A percentile compares a stretch with the other conserved stretches of the same genome.
Evolutionary conservation across 2,329 filamentous ascomycete genomes (phyloP).

Genomic region (Bipolaris oryzae): DNA sequence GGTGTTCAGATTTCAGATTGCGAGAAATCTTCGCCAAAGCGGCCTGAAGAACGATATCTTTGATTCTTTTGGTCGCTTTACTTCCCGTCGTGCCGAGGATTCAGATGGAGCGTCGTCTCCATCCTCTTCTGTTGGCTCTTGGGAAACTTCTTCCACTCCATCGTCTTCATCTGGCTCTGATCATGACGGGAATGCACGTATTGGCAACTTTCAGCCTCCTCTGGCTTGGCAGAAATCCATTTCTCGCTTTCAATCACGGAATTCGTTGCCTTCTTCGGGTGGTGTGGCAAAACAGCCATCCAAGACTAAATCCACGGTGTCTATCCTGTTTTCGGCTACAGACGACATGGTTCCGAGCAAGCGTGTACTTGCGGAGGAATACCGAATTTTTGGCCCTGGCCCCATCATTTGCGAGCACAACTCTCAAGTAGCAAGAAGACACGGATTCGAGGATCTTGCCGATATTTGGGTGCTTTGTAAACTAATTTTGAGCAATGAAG

Average conservation of each 20-base stretch:
- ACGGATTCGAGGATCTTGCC: conserved; percentile 73
- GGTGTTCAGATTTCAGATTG: conserved; percentile 36
- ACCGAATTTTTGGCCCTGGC: conserved; percentile 82
- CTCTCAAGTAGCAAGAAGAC: conserved; percentile 73
- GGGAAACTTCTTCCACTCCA: conserved; percentile 47
- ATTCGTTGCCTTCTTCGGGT: conserved; percentile 48
- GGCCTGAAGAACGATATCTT: conserved; percentile 59
- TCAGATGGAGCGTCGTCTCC: conserved; percentile 35
- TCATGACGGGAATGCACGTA: conserved; percentile 48
- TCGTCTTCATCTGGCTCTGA: conserved; percentile 47
- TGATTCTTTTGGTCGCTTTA: conserved; percentile 65
- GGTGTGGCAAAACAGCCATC: conserved; percentile 35
- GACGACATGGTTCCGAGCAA: conserved; percentile 78
- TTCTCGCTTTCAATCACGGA: conserved; percentile 62
- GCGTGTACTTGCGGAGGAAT: conserved; percentile 75
- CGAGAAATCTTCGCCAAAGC: conserved; percentile 32
- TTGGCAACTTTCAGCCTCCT: conserved; percentile 57
- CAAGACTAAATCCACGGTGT: conserved; percentile 71
- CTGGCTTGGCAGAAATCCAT: conserved; percentile 59
- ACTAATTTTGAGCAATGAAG: conserved; percentile 76
- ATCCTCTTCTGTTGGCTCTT: conserved; percentile 39
- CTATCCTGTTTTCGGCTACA: conserved; percentile 68
- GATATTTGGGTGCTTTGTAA: conserved; percentile 84
- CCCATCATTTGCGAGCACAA: conserved; percentile 86
- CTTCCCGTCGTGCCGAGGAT: conserved; percentile 23